A percentile compares a stretch with the other conserved stretches of the same genome.
Conservation (phyloP, 2,329 filamentous ascomycete genomes). For the Cordyceps javanica region DNA sequence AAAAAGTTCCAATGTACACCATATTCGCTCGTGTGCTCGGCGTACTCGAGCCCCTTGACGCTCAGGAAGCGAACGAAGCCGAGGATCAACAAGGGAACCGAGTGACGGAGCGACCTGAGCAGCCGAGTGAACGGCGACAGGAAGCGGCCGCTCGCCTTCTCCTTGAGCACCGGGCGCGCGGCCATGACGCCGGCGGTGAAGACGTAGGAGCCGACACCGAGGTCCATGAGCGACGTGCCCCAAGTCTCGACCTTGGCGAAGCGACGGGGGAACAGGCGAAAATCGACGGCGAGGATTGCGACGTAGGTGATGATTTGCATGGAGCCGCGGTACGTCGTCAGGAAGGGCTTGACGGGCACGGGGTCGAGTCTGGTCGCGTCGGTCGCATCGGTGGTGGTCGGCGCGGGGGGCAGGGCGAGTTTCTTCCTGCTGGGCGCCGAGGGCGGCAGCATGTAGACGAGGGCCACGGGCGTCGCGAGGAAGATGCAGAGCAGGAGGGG, state of each 20-base stretch:
- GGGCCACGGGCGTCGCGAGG: constrained; percentile 62
- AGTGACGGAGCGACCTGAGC: constrained; percentile 65
- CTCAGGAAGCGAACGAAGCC: constrained; percentile 77
- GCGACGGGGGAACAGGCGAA: constrained; percentile 82
- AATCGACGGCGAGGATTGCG: constrained; percentile 95
- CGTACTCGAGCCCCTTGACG: constrained; percentile 92
- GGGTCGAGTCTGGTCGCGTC: constrained; percentile 24
- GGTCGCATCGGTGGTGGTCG: constrained; percentile 25
- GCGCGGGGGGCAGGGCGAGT: constrained; percentile 38
- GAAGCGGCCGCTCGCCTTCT: constrained; percentile 46
- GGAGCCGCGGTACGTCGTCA: constrained; percentile 82
- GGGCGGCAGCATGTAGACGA: constrained; percentile 51
- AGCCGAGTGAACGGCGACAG: constrained; percentile 53
- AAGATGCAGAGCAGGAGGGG: constrained; percentile 70
- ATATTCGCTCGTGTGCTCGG: constrained; percentile 95
- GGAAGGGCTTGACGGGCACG: constrained; percentile 80
- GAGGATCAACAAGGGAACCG: constrained; percentile 72
- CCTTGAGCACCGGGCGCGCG: constrained; percentile 71
- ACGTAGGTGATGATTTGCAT: constrained; percentile 90
- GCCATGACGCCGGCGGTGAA: constrained; percentile 91
- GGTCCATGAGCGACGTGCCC: constrained; percentile 98
- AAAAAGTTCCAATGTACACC: constrained; percentile 99
- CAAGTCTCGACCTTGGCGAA: constrained; percentile 99
- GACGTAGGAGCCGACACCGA: constrained; percentile 95
- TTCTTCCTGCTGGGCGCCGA: constrained; percentile 36